Percentiles rank a stretch among this genome's conserved stretches.
Evolutionary conservation across 1,284 basidiomycete species (phyloP).

Genomic region (Amylostereum areolatum): DNA sequence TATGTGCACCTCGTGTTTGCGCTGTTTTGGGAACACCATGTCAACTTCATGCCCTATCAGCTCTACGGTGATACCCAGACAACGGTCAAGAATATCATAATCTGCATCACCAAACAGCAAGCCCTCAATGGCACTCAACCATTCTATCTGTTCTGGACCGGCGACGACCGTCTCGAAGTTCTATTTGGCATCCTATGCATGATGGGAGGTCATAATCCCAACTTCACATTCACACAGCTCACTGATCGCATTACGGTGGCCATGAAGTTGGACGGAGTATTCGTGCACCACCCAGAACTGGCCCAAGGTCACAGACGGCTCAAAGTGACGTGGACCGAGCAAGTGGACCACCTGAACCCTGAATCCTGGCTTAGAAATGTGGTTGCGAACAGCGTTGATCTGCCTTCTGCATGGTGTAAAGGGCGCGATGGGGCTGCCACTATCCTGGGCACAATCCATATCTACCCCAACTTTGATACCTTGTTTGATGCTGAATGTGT

Average conservation of each 20-base stretch:
- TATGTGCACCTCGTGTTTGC: constrained; percentile 23
- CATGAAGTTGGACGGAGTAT: constrained; percentile 21
- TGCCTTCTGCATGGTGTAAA: not conserved
- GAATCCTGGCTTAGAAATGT: constrained; percentile 12
- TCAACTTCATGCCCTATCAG: constrained; percentile 20
- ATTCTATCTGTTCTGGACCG: constrained; percentile 30
- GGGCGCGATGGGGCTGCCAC: constrained; percentile 2
- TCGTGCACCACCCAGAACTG: constrained; percentile 6
- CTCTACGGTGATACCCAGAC: constrained; percentile 28
- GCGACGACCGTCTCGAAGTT: constrained; percentile 26
- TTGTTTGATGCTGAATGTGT: not conserved
- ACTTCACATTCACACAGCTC: constrained; percentile 21
- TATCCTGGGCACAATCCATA: not conserved
- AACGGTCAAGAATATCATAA: constrained; percentile 32
- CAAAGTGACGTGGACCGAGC: constrained; percentile 4
- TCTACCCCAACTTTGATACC: not conserved
- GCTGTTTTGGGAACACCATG: constrained; percentile 14
- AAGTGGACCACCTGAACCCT: constrained; percentile 14
- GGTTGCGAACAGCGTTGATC: constrained; percentile 2
- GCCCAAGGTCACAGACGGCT: constrained; percentile 8
- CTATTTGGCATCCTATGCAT: constrained; percentile 9
- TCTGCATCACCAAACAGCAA: constrained; percentile 31
- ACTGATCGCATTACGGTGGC: constrained; percentile 27
- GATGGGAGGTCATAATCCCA: constrained; percentile 7
- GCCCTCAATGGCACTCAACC: constrained; percentile 22